A percentile compares a stretch with the other conserved stretches of the same genome.
These are phyloP conservation scores for Quercus suber DNA, from an alignment of 306 rosid species.

Conservation along the genomic window DNA sequence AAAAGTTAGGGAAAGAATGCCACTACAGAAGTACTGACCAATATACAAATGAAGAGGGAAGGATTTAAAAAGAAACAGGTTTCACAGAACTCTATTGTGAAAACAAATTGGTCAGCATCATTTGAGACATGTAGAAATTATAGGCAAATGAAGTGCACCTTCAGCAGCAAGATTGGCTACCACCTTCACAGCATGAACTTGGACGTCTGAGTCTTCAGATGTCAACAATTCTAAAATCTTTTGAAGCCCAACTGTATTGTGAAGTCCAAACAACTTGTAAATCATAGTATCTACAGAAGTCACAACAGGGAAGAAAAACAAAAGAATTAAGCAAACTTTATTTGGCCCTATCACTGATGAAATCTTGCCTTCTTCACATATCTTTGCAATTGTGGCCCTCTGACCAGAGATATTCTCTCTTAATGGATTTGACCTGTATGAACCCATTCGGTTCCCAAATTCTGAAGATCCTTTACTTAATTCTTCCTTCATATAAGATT, in stretches of 20 bases:
- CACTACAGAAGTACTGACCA: not conserved
- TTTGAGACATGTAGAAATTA: not conserved
- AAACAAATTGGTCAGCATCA: not conserved
- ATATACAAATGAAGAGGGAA: not conserved
- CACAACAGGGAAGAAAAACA: not conserved
- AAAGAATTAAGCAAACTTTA: not conserved
- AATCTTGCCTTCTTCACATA: slow-evolving; percentile 67
- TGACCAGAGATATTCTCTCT: slow-evolving; percentile 51
- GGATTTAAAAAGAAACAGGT: not conserved
- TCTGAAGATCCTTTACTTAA: slow-evolving; percentile 26
- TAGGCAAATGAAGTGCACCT: slow-evolving; percentile 36
- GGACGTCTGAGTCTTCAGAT: slow-evolving; percentile 53
- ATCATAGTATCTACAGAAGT: slow-evolving; percentile 1
- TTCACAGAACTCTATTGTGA: not conserved
- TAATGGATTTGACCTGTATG: slow-evolving; percentile 27
- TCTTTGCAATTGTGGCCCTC: slow-evolving; percentile 61
- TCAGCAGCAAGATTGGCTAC: slow-evolving; percentile 85
- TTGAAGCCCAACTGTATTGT: slow-evolving; percentile 57
- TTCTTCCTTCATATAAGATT: slow-evolving; percentile 38
- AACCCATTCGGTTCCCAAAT: slow-evolving; percentile 31
- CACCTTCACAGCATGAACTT: slow-evolving; percentile 73
- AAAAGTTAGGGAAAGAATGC: not conserved
- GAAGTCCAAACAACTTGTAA: slow-evolving; percentile 20
- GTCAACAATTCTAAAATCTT: slow-evolving; percentile 56
- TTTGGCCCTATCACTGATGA: not conserved